Conservation (phyloP, 495 filamentous ascomycete genomes). For the Podospora sp. region DNA sequence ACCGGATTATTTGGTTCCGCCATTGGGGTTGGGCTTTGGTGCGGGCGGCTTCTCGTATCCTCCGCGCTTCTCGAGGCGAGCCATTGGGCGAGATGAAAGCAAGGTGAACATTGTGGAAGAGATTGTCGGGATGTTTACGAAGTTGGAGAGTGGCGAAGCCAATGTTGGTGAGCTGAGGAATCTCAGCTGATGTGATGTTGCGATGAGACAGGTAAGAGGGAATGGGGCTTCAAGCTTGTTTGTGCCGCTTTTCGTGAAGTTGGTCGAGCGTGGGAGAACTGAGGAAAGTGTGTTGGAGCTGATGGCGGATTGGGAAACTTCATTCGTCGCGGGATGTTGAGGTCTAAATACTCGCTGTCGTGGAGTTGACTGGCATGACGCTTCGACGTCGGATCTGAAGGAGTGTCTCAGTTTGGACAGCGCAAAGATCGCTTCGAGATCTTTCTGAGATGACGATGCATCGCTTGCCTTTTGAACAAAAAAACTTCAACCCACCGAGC, state of each 20-base stretch:
- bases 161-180: not conserved
- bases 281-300: not conserved
- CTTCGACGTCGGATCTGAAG: not conserved
- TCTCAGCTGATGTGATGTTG: not conserved
- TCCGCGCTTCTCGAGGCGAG: conserved; percentile 13
- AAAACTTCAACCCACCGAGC: not conserved
- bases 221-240: not conserved
- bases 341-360: not conserved
- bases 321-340: not conserved
- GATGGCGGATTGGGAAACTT: not conserved
- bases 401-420: not conserved
- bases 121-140: not conserved
- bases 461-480: not conserved
- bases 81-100: not conserved
- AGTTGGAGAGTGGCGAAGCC: not conserved
- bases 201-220: not conserved
- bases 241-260: not conserved
- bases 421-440: conserved; percentile 4
- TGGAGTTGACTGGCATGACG: not conserved
- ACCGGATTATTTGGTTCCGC: conserved; percentile 13
- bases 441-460: not conserved
- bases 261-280: not conserved
- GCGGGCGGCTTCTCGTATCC: conserved; percentile 22
- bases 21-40: conserved; percentile 17
- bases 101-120: not conserved